Conservation (phyloP, 164 flowering plant genomes). For the Chloranthus sessilifolius region DNA sequence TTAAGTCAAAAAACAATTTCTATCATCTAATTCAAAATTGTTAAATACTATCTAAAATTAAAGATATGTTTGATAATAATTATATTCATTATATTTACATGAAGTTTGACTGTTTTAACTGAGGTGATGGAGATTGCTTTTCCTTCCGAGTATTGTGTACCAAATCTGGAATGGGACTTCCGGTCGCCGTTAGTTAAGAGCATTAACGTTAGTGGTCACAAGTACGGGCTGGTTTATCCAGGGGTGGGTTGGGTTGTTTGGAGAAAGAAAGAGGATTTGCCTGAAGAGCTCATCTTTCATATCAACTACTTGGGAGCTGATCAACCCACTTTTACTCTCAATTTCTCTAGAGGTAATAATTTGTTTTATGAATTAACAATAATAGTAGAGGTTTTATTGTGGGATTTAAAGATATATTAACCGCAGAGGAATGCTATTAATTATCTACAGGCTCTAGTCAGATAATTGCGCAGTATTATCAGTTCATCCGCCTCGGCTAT, state of each 20-base stretch:
- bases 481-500: slow-evolving; percentile 56
- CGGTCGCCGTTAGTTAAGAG: slow-evolving; percentile 68
- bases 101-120: no score
- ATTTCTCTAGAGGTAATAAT: slow-evolving; percentile 61
- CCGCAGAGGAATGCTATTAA: no score
- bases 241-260: slow-evolving; percentile 75
- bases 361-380: no score
- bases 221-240: slow-evolving; percentile 68
- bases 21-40: no score
- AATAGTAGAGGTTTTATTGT: no score
- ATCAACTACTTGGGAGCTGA: slow-evolving; percentile 73
- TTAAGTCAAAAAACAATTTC: no score
- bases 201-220: slow-evolving; percentile 77
- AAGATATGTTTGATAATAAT: no score
- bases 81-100: no score
- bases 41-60: no score
- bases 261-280: slow-evolving; percentile 61
- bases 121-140: no score
- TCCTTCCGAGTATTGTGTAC: no score
- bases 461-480: slow-evolving; percentile 75
- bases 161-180: slow-evolving; percentile 62
- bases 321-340: slow-evolving; percentile 76
- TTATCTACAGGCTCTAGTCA: slow-evolving; percentile 67
- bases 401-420: no score
- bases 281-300: slow-evolving; percentile 68